Conservation (phyloP, 2,329 filamentous ascomycete genomes). For the Penicillium psychrosexuale region DNA sequence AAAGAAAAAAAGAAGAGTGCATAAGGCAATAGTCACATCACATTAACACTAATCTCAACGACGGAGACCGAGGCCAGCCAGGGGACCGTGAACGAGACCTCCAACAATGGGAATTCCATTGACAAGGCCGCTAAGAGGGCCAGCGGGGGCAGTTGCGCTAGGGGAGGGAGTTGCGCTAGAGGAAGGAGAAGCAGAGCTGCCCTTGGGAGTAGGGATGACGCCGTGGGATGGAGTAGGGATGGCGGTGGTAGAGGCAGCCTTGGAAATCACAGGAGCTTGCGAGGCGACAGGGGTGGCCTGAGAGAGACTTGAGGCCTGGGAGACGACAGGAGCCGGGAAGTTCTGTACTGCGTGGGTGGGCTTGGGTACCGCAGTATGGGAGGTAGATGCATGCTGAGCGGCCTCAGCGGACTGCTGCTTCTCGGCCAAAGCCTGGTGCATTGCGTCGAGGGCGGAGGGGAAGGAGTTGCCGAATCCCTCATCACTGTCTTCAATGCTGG, state of each 20-base stretch:
- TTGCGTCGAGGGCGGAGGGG: constrained; percentile 15
- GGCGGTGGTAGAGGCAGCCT: neutral
- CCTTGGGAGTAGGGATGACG: neutral
- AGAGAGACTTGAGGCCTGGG: neutral
- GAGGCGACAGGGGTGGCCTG: neutral
- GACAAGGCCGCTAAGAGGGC: neutral
- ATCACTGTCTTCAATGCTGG: constrained; percentile 8
- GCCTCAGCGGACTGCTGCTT: neutral
- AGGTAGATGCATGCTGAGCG: neutral
- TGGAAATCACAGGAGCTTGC: neutral
- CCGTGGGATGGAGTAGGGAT: neutral
- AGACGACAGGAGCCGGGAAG: constrained; percentile 4
- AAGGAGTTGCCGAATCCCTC: constrained; percentile 16
- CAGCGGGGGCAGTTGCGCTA: neutral
- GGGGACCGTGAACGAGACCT: constrained; percentile 4
- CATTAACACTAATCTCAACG: neutral
- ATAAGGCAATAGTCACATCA: neutral
- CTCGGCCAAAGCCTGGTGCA: constrained; percentile 10
- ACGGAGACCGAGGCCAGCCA: constrained; percentile 1
- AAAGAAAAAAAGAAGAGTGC: constrained; percentile 3
- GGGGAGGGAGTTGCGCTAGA: constrained; percentile 9
- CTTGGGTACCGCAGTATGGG: neutral
- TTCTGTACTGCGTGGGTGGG: neutral
- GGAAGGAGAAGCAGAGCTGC: constrained; percentile 11
- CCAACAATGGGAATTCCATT: constrained; percentile 7